Base-by-base conservation (phyloP, 768 basidiomycete genomes). In the Rhizopogon vulgaris region DNA sequence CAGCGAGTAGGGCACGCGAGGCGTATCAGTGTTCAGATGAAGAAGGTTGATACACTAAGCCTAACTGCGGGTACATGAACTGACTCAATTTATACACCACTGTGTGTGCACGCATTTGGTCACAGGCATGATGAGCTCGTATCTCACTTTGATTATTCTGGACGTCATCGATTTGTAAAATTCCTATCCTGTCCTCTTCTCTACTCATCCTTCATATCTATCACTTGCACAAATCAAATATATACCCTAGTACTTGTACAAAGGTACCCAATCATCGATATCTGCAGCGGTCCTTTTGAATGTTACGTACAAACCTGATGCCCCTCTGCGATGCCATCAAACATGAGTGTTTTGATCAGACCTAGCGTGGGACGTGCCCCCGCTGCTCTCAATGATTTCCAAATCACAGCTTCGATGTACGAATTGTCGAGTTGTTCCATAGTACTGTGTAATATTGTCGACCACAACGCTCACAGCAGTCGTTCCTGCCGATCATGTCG, bases 11-110 rank as follows among this genome's bases (percentile, higher is more conserved):
- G 74, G 5, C 73, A 75, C 38, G 67, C 70, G 11, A 65, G 69
- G 27, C 70, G 74, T 12, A 63, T 74, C 54, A 75, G 69, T 52
- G 67, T 74, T 52, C 53, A 62, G 38, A 51, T 72, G 59, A 71
- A 68, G 60, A 69, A 67, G 42, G 52, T 53, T 0, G 28, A 14
- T 51, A 50, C 55, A 4, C 7, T 8, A 24, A 14, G 4, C 27
- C 41, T 12, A 41, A 25, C 32, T 56, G 59, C 12, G 51, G 49
- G 8, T 66, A 47, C 25, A 25, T 39, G 37, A 38, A 36, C 32
- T 48, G 25, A 18, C 22, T 51, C 1, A 40, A 51, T 30, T 32
- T 18, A 32, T 17, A 28, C 17, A 18, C 28, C 42, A 4, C n/a
- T 10, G 1, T 3, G 12, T 4, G 17, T 38, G 38, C 4, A 2